Base-by-base conservation (phyloP, 768 basidiomycete species). In the Xerocomus brunneocitrinus region DNA sequence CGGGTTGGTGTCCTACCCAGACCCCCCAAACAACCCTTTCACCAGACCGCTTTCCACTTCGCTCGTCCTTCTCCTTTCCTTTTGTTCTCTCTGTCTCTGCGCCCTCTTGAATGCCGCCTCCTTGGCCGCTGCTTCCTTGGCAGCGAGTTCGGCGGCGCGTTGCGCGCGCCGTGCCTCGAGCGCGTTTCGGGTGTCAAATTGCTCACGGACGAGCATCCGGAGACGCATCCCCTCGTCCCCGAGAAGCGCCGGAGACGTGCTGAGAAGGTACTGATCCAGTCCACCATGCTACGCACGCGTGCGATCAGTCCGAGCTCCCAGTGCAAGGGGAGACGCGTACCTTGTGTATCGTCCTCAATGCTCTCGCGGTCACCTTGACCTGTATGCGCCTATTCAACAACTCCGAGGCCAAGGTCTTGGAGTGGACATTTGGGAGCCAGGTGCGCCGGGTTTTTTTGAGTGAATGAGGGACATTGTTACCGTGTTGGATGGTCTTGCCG, bases 401-500 rank as follows among this genome's bases (percentile, higher is more conserved):
- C 13, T 87, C 84, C 12, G 88, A 91, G 58, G 73, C 79, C 42
- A 93, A 61, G 2, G 83, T 80, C 69, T 93, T 92, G 47, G 74
- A 73, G 59, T 93, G 91, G 24, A 92, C 78, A 70, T 95, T 95
- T 34, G 92, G 92, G 10, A 91, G 75, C 92, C 92, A 95, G 41
- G 86, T 80, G 38, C 92, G 77, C 47, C 88, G 84, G 25, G 93
- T 93, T 74, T 93, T 94, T 67, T 87, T 80, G 66, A 86, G 85
- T 24, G 91, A 93, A 69, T 91, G 87, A 0, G 92, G 91, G 45
- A 94, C 90, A 64, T 86, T 93, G 76, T 94, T 93, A 25, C 92
- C 92, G 59, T 83, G 83, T 62, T 84, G 85, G 61, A 84, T 89
- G 50, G 74, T 81, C 66, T 84, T 87, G 14, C 91, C 91, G 50